A percentile compares a stretch with the other conserved stretches of the same genome.
These are phyloP conservation scores for Aspergillus panamensis DNA, from an alignment of 495 filamentous ascomycete genomes.

Conservation along the genomic window DNA sequence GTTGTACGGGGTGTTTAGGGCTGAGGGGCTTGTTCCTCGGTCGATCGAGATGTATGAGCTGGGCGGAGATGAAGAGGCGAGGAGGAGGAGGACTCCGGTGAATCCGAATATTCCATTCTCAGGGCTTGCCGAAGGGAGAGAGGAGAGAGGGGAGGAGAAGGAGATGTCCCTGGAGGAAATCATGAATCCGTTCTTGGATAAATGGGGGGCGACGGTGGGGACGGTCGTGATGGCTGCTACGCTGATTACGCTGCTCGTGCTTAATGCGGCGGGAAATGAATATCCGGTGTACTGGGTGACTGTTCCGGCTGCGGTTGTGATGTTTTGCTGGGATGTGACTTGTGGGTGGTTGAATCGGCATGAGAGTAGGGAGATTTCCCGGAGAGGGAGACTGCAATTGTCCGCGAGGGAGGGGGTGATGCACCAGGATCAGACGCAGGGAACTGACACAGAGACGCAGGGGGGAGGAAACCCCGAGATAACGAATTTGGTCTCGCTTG, in stretches of 20 bases:
- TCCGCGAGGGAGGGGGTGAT: not conserved
- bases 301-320: constrained; percentile 11
- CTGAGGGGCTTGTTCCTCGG: constrained; percentile 1
- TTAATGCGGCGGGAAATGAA: constrained; percentile 7
- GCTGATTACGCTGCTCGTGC: constrained; percentile 9
- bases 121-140: not conserved
- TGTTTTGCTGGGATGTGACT: constrained; percentile 12
- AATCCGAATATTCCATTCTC: constrained; percentile 12
- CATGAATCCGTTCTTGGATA: constrained; percentile 13
- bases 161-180: constrained; percentile 12
- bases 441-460: not conserved
- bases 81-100: not conserved
- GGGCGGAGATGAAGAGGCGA: not conserved
- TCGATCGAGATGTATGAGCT: constrained; percentile 13
- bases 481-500: not conserved
- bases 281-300: constrained; percentile 16
- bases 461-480: not conserved
- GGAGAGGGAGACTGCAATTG: not conserved
- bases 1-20: constrained; percentile 8
- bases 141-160: not conserved
- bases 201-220: constrained; percentile 2
- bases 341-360: constrained; percentile 6
- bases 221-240: constrained; percentile 6
- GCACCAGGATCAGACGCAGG: not conserved
- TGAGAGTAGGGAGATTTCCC: constrained; percentile 5